Conservation (phyloP, 305 asterid genomes). For the Fraxinus xanthoxyloides region DNA sequence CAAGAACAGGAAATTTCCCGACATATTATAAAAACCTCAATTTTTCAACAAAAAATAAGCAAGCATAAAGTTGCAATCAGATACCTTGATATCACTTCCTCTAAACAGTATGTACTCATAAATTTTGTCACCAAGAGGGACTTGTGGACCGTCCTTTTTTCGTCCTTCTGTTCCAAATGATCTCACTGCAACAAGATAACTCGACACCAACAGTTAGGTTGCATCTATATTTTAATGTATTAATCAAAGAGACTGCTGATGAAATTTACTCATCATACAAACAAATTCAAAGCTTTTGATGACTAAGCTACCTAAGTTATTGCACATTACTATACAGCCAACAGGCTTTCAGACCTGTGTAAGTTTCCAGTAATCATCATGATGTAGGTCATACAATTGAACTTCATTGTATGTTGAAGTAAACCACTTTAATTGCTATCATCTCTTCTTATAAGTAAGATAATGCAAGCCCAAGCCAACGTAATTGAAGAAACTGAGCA, state of each 20-base stretch:
- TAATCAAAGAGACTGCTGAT: background rate
- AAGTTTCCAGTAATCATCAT: background rate
- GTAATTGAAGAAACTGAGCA: background rate
- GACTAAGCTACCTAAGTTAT: background rate
- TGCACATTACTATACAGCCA: background rate
- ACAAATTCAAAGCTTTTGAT: background rate
- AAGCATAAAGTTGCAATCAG: background rate
- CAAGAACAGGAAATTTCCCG: background rate
- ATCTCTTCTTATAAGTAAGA: background rate
- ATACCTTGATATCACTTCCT: slow-evolving; percentile 94
- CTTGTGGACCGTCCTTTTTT: slow-evolving; percentile 88
- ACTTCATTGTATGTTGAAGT: background rate
- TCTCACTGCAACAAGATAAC: slow-evolving; percentile 23
- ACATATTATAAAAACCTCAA: background rate
- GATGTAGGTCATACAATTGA: background rate
- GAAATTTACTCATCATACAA: background rate
- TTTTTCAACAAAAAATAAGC: background rate
- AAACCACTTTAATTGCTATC: background rate
- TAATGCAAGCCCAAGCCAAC: background rate
- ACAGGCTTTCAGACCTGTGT: background rate
- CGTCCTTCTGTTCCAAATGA: slow-evolving; percentile 98
- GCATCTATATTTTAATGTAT: no score
- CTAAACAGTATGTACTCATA: slow-evolving; percentile 90
- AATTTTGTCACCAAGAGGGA: slow-evolving; percentile 59
- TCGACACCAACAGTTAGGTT: background rate